phyloP scores from a whole-genome alignment of 2,329 filamentous ascomycete species.

The Aspergillus sp. region DNA sequence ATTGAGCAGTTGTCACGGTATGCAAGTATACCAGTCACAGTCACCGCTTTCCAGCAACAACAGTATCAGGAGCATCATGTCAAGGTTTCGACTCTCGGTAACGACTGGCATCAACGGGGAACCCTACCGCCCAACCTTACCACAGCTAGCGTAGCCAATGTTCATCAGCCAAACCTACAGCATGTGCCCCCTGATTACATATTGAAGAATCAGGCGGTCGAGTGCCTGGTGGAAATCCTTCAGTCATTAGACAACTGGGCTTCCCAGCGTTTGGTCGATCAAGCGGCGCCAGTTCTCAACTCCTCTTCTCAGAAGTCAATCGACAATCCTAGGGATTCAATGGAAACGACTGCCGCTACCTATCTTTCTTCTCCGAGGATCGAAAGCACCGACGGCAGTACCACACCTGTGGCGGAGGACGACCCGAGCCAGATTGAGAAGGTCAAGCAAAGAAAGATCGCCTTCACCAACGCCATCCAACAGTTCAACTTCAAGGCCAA shows the following conservation, averaged over 20 bases:
- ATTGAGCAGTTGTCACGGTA: constrained; percentile 92
- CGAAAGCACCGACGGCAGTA: constrained; percentile 56
- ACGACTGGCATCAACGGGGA: constrained; percentile 85
- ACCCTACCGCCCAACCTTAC: constrained; percentile 85
- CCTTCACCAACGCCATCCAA: constrained; percentile 80
- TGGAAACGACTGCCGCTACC: constrained; percentile 65
- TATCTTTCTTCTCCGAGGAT: constrained; percentile 62
- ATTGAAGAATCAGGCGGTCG: constrained; percentile 85
- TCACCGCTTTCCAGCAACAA: constrained; percentile 78
- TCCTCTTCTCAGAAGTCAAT: constrained; percentile 54
- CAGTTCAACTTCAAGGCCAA: constrained; percentile 99
- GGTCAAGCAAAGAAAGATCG: constrained; percentile 91
- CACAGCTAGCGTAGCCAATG: constrained; percentile 69
- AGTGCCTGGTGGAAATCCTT: constrained; percentile 84
- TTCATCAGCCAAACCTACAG: constrained; percentile 50
- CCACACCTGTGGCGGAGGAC: constrained; percentile 74
- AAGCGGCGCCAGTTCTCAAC: constrained; percentile 53
- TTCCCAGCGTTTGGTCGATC: constrained; percentile 62
- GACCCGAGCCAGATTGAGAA: constrained; percentile 93
- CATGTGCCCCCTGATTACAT: constrained; percentile 86
- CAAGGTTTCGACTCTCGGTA: constrained; percentile 58
- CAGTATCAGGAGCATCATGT: constrained; percentile 78
- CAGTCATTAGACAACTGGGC: constrained; percentile 94
- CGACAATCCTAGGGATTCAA: constrained; percentile 68
- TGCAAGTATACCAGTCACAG: constrained; percentile 73